Evolutionary conservation across 768 basidiomycete genomes (phyloP), one percentile per base, ranked within the genome.

Genomic region (Boletus sp.): DNA sequence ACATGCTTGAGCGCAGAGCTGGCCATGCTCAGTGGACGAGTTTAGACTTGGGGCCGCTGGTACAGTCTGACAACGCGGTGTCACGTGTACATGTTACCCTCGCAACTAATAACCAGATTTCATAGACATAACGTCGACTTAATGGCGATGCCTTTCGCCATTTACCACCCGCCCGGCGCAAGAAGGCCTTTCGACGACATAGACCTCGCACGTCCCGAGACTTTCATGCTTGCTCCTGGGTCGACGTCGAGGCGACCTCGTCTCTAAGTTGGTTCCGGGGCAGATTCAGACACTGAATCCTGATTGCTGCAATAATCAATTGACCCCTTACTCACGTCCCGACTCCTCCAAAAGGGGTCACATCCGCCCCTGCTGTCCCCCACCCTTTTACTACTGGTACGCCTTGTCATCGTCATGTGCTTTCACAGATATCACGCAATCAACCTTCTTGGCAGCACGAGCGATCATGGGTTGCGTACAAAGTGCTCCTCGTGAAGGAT

Each of bases 1-100:
- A 79, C 78, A 63, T 78, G 77, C 60, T 75, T 80, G 58, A 77
- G 67, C 29, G 70, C 75, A 51, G 60, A 68, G 64, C 75, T 80
- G 61, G 79, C 72, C 79, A 79, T 79, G 39, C 41, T 63, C 32
- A 37, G 50, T 43, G 38, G 42, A 64, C 40, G 29, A 44, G 30
- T 29, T 21, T 27, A 2, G 17, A 25, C 15, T 32, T 14, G 13
- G 21, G 44, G 38, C 42, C 30, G 21, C 39, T 17, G 19, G 21
- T 39, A 17, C 19, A 33, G 13, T n/a, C 17, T 23, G 7, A 37
- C 30, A 25, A 55, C n/a, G 19, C 43, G 51, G 9, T 4, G 56
- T 65, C 62, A 66, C 60, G 64, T 63, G 47, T 32, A 38, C 25
- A 25, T 25, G 25, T 25, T 25, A 25, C 25, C 25, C 25, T 25